These are phyloP conservation scores for Cladosporium halotolerans DNA, from an alignment of 2,329 filamentous ascomycete species.

Conservation along the genomic window DNA sequence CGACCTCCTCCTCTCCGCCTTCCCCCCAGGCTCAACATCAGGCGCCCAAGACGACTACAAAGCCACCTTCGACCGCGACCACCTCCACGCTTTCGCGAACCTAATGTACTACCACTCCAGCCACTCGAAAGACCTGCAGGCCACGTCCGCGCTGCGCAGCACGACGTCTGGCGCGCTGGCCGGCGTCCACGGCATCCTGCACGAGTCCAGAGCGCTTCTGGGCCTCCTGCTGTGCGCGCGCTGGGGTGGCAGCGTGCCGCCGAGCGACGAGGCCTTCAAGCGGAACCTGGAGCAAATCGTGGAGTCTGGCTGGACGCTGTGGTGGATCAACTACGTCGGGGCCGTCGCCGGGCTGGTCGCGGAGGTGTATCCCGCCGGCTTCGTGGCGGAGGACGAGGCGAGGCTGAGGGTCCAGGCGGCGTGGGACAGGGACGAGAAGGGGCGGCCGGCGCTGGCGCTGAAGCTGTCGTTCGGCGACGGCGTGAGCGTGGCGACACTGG, in stretches of 20 bases:
- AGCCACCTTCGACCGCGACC: conserved; percentile 35
- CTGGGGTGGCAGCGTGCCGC: conserved; percentile 62
- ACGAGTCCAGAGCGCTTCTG: conserved; percentile 64
- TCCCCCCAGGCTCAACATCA: conserved; percentile 33
- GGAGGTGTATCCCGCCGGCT: conserved; percentile 56
- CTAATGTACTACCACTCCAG: conserved; percentile 46
- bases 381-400: conserved; percentile 34
- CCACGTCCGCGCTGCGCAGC: conserved; percentile 64
- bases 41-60: conserved; percentile 30
- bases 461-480: conserved; percentile 34
- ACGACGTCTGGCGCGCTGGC: conserved; percentile 64
- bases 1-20: conserved; percentile 42
- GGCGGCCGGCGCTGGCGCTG: conserved; percentile 40
- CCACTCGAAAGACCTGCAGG: conserved; percentile 43
- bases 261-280: conserved; percentile 52
- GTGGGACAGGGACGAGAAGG: conserved; percentile 37
- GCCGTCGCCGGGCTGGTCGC: conserved; percentile 53
- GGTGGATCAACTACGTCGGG: conserved; percentile 62
- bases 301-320: conserved; percentile 46
- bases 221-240: conserved; percentile 66
- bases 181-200: conserved; percentile 65
- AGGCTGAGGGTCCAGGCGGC: conserved; percentile 37
- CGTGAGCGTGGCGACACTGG: conserved; percentile 36
- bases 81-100: conserved; percentile 54
- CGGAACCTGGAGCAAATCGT: conserved; percentile 48